Evolutionary conservation across 2,329 filamentous ascomycete genomes (phyloP), one percentile per base, ranked within the genome.

Genomic region (Exophiala sp.): DNA sequence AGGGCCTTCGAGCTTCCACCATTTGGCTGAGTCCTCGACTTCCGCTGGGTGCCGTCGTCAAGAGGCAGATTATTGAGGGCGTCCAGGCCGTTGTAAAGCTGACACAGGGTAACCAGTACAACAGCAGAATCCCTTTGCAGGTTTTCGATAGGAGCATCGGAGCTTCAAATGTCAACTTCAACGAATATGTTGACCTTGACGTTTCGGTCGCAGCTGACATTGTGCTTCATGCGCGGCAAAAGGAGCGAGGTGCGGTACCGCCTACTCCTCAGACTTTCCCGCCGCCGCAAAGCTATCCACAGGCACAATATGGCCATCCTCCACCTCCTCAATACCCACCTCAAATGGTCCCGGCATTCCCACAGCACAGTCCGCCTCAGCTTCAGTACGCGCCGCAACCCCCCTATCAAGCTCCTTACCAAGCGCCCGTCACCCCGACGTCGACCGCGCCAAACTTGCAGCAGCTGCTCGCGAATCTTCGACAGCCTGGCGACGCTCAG

Each of bases 121-220:
- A 77, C 1, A 82, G 82, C 57, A 89, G 84, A 64, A 85, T 97
- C 43, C 80, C 86, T 0, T 72, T 96, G 2, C 87, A 91, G 60
- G 80, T 95, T 4, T 96, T 96, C 63, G 86, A 95, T 67, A 83
- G 89, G 21, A 84, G 81, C 34, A 77, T 75, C 8, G 87, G 86
- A n/a, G 73, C 75, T 14, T 80, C 80, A 60, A 89, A 87, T 57
- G 82, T 94, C 52, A 81, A 82, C 37, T 96, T 88, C 64, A 87
- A 95, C 60, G 85, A 94, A 65, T 97, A 97, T 65, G 80, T 85
- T 50, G 83, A 90, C 60, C 76, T 96, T 1, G 85, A 94, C 29
- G 86, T 89, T 0, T 68, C 73, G 4, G 82, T 89, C 39, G 88
- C 87, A 2, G 87, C 86, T 13, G 87, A 94, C 60, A 79, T 97